Evolutionary conservation across 768 basidiomycete species (phyloP).

Genomic region (Leccinum imitatum): DNA sequence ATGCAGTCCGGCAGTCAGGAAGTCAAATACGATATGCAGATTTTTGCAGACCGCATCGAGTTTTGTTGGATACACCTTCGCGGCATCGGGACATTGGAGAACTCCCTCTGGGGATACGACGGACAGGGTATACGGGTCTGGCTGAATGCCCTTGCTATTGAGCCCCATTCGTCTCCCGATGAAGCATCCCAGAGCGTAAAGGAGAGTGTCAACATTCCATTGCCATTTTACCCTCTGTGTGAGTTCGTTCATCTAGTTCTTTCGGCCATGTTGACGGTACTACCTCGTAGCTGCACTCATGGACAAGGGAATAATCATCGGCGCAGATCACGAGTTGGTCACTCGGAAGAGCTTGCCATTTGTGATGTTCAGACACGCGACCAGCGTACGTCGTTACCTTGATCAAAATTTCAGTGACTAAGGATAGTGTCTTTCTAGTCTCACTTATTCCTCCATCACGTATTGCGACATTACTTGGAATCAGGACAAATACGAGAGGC

Average conservation of each 20-base stretch:
- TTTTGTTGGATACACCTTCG: slow-evolving; percentile 98
- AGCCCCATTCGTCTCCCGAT: slow-evolving; percentile 48
- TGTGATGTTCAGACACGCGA: slow-evolving; percentile 88
- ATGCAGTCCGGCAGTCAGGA: slow-evolving; percentile 79
- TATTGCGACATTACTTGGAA: slow-evolving; percentile 80
- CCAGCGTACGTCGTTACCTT: slow-evolving; percentile 59
- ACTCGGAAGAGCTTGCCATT: slow-evolving; percentile 77
- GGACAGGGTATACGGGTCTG: slow-evolving; percentile 87
- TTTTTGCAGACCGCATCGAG: slow-evolving; percentile 95
- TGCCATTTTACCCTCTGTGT: slow-evolving; percentile 98
- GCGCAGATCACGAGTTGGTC: slow-evolving; percentile 86
- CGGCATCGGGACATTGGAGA: slow-evolving; percentile 91
- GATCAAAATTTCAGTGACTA: slow-evolving; percentile 2
- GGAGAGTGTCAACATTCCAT: slow-evolving; percentile 88
- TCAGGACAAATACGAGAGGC: slow-evolving; percentile 66
- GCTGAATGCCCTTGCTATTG: slow-evolving; percentile 94
- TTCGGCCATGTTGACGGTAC: slow-evolving; percentile 1
- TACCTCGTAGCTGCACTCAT: slow-evolving; percentile 78
- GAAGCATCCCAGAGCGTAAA: slow-evolving; percentile 56
- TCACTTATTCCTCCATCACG: slow-evolving; percentile 90
- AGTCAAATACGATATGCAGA: slow-evolving; percentile 96
- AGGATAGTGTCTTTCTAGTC: slow-evolving; percentile 51
- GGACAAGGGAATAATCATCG: slow-evolving; percentile 99
- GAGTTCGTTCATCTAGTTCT: slow-evolving; percentile 23
- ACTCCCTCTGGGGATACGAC: slow-evolving; percentile 97